A percentile compares a stretch with the other conserved stretches of the same genome.
Evolutionary conservation across 2,329 filamentous ascomycete species (phyloP).

Genomic region (Talaromyces pinophilus): DNA sequence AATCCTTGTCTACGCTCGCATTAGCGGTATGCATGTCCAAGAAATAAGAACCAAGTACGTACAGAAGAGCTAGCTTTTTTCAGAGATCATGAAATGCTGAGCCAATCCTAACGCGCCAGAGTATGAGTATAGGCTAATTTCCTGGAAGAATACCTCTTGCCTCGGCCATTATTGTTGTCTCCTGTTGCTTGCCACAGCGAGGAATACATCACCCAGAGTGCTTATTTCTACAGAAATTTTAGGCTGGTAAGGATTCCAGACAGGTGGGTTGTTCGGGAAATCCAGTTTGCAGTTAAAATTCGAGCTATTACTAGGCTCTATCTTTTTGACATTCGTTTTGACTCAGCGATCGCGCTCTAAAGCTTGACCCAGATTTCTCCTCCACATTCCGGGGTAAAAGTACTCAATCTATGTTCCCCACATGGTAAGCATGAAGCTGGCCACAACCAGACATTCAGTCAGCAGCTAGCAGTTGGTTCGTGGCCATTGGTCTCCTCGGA

Average conservation of each 20-base stretch:
- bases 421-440: neutral
- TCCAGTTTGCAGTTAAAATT: too few relatives aligned
- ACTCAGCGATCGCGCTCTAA: neutral
- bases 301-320: neutral
- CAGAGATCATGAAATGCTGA: neutral
- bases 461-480: neutral
- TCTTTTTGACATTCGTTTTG: neutral
- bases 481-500: neutral
- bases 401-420: slow-evolving; percentile 5
- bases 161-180: neutral
- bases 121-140: neutral
- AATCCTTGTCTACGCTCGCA: neutral
- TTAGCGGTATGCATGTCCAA: neutral
- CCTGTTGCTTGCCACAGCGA: neutral
- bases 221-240: neutral
- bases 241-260: neutral
- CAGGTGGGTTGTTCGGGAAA: neutral
- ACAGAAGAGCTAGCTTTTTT: neutral
- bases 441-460: neutral
- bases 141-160: neutral
- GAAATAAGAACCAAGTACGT: too few relatives aligned
- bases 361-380: neutral
- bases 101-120: neutral
- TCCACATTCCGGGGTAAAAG: slow-evolving; percentile 14
- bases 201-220: neutral